Conservation (phyloP, 1,139 yeast genomes). For the Candida tunisiensis region DNA sequence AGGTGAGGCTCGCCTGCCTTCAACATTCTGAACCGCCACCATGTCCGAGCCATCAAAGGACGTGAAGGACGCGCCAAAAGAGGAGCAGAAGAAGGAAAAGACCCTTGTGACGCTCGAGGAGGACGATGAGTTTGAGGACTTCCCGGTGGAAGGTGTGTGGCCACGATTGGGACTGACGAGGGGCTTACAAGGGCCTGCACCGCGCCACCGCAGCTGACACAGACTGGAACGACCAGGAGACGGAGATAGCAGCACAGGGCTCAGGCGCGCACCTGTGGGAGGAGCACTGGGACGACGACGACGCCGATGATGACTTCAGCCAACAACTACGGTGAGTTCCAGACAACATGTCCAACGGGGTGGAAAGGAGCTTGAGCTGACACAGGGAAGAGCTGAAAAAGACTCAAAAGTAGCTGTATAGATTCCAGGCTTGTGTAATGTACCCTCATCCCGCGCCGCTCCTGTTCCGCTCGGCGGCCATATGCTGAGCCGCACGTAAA, state of each 20-base stretch:
- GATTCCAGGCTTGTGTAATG: no score
- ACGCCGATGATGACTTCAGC: slow-evolving; percentile 73
- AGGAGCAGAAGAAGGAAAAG: slow-evolving; percentile 6
- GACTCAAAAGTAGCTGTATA: no score
- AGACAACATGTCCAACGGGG: no score
- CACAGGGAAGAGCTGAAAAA: no score
- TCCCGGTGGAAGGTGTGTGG: slow-evolving; percentile 64
- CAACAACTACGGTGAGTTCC: slow-evolving; percentile 31
- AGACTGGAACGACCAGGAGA: slow-evolving; percentile 36
- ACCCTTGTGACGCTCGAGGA: slow-evolving; percentile 54
- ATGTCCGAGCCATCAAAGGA: neutral
- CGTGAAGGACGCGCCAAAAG: neutral
- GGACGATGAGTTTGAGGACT: slow-evolving; percentile 91
- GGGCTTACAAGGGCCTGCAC: neutral
- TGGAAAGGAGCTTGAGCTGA: no score
- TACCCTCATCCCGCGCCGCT: no score
- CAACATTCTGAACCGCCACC: no score
- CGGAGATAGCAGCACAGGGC: slow-evolving; percentile 22
- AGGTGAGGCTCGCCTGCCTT: no score
- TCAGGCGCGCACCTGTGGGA: slow-evolving; percentile 59
- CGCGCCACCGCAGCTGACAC: neutral
- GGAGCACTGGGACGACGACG: slow-evolving; percentile 92
- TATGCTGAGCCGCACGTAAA: no score
- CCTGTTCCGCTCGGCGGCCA: no score
- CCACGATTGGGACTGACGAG: neutral